phyloP scores from a whole-genome alignment of 2,329 filamentous ascomycete genomes.

The Stemphylium lycopersici region DNA sequence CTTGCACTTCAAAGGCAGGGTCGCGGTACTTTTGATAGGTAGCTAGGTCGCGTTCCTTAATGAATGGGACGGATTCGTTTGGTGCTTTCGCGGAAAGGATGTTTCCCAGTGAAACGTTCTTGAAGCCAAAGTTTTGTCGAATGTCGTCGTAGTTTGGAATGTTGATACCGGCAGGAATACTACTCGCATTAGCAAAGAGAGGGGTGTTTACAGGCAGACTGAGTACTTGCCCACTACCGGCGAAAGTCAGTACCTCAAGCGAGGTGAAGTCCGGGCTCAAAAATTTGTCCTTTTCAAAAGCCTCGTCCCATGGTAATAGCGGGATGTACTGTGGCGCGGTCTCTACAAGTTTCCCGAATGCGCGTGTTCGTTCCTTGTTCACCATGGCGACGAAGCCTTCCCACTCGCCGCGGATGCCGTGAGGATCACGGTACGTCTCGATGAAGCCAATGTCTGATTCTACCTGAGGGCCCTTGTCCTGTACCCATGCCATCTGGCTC shows the following conservation, averaged over 20 bases:
- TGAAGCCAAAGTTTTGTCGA: slow-evolving; percentile 83
- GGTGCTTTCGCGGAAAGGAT: slow-evolving; percentile 89
- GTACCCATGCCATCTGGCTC: slow-evolving; percentile 60
- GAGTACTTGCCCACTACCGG: slow-evolving; percentile 57
- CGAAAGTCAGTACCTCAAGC: slow-evolving; percentile 86
- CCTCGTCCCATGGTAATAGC: slow-evolving; percentile 82
- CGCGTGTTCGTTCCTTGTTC: slow-evolving; percentile 86
- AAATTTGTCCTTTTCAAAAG: slow-evolving; percentile 97
- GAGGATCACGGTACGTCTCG: slow-evolving; percentile 62
- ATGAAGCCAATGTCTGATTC: slow-evolving; percentile 62
- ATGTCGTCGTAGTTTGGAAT: slow-evolving; percentile 67
- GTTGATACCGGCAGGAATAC: slow-evolving; percentile 65
- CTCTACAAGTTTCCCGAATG: slow-evolving; percentile 84
- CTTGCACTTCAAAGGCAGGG: slow-evolving; percentile 90
- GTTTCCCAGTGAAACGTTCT: slow-evolving; percentile 93
- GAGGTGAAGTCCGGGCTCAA: slow-evolving; percentile 94
- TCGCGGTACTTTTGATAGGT: slow-evolving; percentile 85
- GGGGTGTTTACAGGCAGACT: too few relatives aligned
- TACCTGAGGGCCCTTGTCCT: slow-evolving; percentile 58
- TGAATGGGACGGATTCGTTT: slow-evolving; percentile 91
- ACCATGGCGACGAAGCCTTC: slow-evolving; percentile 66
- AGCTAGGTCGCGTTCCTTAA: slow-evolving; percentile 76
- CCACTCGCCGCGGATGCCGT: slow-evolving; percentile 61
- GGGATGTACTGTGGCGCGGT: slow-evolving; percentile 84
- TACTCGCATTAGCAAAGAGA: slow-evolving; percentile 13